phyloP scores from a whole-genome alignment of 2,329 filamentous ascomycete genomes.

The Pseudogymnoascus verrucosus region DNA sequence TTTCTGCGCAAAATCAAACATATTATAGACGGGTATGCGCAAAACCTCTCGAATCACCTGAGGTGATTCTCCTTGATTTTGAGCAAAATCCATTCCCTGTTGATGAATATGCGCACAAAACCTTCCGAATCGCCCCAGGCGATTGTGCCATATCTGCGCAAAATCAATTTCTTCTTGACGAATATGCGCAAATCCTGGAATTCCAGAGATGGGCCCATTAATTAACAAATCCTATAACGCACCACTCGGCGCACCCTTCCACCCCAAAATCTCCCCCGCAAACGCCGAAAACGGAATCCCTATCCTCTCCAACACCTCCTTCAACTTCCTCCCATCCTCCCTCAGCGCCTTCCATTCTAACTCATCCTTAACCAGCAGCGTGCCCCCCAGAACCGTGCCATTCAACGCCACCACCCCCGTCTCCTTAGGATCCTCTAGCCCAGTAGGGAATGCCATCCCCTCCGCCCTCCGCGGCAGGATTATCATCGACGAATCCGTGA shows the following conservation, averaged over 20 bases:
- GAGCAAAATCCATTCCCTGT: not conserved
- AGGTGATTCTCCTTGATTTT: not conserved
- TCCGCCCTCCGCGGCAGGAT: constrained; percentile 48
- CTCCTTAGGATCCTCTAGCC: constrained; percentile 23
- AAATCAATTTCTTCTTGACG: not conserved
- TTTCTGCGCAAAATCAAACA: not conserved
- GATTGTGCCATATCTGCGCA: not conserved
- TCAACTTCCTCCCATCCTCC: constrained; percentile 28
- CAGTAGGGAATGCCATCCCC: constrained; percentile 31
- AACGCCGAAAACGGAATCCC: constrained; percentile 26
- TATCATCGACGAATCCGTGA: constrained; percentile 46
- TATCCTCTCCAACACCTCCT: constrained; percentile 35
- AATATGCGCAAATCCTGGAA: not conserved
- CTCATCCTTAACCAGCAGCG: constrained; percentile 52
- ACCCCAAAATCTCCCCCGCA: not conserved
- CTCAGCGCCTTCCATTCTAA: constrained; percentile 48
- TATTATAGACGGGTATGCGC: not conserved
- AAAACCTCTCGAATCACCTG: not conserved
- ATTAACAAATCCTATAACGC: not conserved
- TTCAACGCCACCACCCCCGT: constrained; percentile 45
- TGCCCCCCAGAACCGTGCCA: constrained; percentile 56
- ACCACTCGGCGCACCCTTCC: not conserved
- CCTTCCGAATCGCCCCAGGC: not conserved
- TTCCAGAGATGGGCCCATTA: not conserved
- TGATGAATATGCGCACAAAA: not conserved